phyloP scores from a whole-genome alignment of 331 rosid genomes.

The Pyracantha coccinea region DNA sequence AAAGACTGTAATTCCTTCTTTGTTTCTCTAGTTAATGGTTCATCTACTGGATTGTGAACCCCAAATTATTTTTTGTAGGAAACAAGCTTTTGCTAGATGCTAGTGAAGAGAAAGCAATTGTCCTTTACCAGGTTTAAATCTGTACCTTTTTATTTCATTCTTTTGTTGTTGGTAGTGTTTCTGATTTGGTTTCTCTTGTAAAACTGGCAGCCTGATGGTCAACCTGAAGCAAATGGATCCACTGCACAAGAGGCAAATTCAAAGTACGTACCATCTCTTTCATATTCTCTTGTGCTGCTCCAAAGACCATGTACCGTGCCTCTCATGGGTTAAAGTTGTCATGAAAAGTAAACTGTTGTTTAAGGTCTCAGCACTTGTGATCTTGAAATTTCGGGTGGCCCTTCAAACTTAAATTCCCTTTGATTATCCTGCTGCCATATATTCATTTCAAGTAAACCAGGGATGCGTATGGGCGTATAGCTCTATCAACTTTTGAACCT shows the following conservation, averaged over 20 bases:
- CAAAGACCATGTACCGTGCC: no score
- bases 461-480: background rate
- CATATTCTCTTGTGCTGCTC: background rate
- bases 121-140: constrained; percentile 64
- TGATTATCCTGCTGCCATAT: background rate
- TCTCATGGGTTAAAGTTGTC: background rate
- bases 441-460: background rate
- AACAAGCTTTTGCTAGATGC: constrained; percentile 45
- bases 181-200: constrained; percentile 19
- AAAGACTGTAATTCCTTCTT: background rate
- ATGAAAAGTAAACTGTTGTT: background rate
- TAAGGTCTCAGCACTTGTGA: background rate
- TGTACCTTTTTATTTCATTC: background rate
- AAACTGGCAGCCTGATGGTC: constrained; percentile 61
- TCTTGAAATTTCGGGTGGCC: background rate
- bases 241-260: constrained; percentile 63
- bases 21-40: background rate
- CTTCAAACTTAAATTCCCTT: background rate
- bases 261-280: constrained; percentile 43
- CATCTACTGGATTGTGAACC: constrained; percentile 13
- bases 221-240: constrained; percentile 62
- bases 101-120: constrained; percentile 85
- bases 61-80: constrained; percentile 37
- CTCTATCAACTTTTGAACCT: background rate
- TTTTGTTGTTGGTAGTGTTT: background rate